These are phyloP conservation scores for Diaporthe sp. DNA, from an alignment of 2,329 filamentous ascomycete genomes.

Conservation along the genomic window DNA sequence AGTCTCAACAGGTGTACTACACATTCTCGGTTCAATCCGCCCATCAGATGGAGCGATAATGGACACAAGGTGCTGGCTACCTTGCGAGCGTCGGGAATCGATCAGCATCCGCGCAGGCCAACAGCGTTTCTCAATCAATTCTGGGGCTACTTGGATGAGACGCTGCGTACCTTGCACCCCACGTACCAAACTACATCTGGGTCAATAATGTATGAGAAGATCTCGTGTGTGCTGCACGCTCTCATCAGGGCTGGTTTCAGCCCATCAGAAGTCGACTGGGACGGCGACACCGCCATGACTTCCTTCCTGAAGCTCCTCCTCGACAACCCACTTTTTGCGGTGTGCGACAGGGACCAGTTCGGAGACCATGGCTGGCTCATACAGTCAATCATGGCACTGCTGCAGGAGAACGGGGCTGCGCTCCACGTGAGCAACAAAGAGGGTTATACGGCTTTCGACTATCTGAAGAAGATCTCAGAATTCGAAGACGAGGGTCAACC, in stretches of 20 bases:
- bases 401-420: background rate
- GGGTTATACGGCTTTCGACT: background rate
- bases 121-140: background rate
- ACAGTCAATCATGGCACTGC: background rate
- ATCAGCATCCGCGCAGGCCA: background rate
- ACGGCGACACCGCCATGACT: slow-evolving; percentile 9
- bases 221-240: background rate
- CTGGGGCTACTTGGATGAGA: background rate
- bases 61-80: background rate
- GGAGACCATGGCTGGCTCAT: background rate
- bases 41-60: no score
- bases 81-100: background rate
- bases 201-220: no score
- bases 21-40: no score
- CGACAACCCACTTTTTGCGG: background rate
- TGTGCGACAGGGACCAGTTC: background rate
- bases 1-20: background rate
- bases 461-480: background rate
- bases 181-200: background rate
- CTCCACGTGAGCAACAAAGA: background rate
- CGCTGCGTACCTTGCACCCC: background rate
- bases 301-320: background rate
- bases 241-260: background rate
- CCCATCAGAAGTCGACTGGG: background rate
- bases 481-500: background rate